Percentiles rank a stretch among this genome's conserved stretches.
phyloP scores from a whole-genome alignment of 768 basidiomycete species.

The Lentinus brumalis region DNA sequence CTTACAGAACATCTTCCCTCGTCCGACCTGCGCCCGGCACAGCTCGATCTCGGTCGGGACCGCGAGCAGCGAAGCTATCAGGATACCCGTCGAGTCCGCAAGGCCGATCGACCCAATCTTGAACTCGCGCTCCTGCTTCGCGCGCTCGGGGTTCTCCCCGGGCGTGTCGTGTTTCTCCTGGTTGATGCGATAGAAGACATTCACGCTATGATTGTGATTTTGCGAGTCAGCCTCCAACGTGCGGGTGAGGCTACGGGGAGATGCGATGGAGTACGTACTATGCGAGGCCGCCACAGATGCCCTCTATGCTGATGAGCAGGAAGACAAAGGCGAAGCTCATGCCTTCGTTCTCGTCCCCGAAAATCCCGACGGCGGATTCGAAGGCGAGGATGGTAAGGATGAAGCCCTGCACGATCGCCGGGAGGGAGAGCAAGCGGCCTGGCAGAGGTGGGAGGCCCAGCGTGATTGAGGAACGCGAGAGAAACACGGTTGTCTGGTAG shows the following conservation, averaged over 20 bases:
- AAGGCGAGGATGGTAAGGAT: slow-evolving; percentile 64
- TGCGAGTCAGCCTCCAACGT: slow-evolving; percentile 3
- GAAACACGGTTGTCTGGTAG: slow-evolving; percentile 89
- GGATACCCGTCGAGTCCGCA: slow-evolving; percentile 75
- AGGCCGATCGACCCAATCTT: slow-evolving; percentile 90
- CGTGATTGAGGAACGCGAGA: slow-evolving; percentile 90
- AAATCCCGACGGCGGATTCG: slow-evolving; percentile 72
- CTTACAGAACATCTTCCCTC: slow-evolving; percentile 73
- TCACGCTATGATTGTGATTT: slow-evolving; percentile 50
- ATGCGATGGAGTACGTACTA: slow-evolving; percentile 60
- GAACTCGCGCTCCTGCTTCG: slow-evolving; percentile 81
- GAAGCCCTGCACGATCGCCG: slow-evolving; percentile 70
- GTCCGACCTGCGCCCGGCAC: slow-evolving; percentile 69
- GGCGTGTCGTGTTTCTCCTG: slow-evolving; percentile 60
- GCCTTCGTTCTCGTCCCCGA: slow-evolving; percentile 44
- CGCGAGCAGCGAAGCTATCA: slow-evolving; percentile 61
- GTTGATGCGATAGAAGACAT: slow-evolving; percentile 83
- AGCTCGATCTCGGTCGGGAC: slow-evolving; percentile 76
- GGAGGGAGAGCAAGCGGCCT: slow-evolving; percentile 63
- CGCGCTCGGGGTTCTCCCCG: slow-evolving; percentile 54
- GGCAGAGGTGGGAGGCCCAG: slow-evolving; percentile 83
- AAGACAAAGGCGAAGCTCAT: slow-evolving; percentile 67
- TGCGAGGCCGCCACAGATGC: slow-evolving; percentile 89
- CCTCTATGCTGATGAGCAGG: slow-evolving; percentile 81
- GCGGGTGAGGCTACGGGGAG: slow-evolving; percentile 24